Base-by-base conservation (phyloP, 768 basidiomycete species). In the Russula vinacea region DNA sequence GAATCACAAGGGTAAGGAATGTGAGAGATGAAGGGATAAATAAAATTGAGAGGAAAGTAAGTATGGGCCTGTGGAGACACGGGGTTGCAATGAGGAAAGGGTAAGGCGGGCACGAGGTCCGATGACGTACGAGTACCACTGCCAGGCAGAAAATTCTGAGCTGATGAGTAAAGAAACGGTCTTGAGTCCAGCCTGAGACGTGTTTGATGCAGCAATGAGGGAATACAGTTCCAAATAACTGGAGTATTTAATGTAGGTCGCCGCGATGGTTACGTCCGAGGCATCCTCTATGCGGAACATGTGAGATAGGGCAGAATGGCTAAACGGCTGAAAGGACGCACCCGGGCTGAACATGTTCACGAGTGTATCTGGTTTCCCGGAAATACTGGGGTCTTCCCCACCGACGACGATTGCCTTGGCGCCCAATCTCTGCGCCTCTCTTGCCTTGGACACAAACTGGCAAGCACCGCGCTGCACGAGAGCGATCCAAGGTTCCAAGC, bases 281-380 rank as follows among this genome's bases (percentile, higher is more conserved):
- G 94, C 84, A 71, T 96, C 94, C 71, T 84, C 94, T 92, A 72
- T 33, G 62, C 53, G 49, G 22, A 51, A 60, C 57, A 66, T 66
- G 51, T 50, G 62, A 62, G 52, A 29, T 24, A 9, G 32, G 33
- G 50, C 13, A 40, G 60, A 56, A 56, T 8, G 66, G 26, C 49
- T 47, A 64, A 53, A 57, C 57, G 57, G 24, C 55, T 55, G 53
- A 58, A 44, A 29, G 40, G 52, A 71, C 64, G 71, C 81, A 90
- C 94, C 89, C 75, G 90, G 90, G 74, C 89, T 91, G 76, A 90
- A 97, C 92, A 97, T 95, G 70, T 90, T 93, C 58, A 94, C 82
- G 65, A 97, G 79, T 32, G 84, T 80, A 71, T 94, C 88, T 40
- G 93, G 84, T 67, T 82, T 81, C 8, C 86, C 90, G 40, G 80